These are phyloP conservation scores for Aureobasidium sp. DNA, from an alignment of 2,329 filamentous ascomycete genomes.

Conservation along the genomic window DNA sequence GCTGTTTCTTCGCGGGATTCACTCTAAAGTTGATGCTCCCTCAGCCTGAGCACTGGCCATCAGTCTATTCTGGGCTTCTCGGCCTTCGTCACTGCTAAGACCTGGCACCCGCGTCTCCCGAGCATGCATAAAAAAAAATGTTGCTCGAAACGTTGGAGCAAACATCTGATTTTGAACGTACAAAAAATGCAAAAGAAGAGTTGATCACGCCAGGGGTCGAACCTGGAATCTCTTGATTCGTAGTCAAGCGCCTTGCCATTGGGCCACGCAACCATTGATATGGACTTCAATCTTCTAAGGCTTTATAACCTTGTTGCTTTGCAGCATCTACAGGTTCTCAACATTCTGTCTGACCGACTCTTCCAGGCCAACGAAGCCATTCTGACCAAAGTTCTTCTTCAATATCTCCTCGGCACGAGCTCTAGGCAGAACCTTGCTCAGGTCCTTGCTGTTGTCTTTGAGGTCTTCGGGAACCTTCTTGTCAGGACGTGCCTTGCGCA, in stretches of 20 bases:
- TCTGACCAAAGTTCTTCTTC: constrained; percentile 19
- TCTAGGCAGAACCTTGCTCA: constrained; percentile 9
- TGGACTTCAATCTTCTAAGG: neutral
- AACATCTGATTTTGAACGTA: neutral
- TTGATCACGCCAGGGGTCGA: constrained; percentile 13
- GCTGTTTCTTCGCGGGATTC: neutral
- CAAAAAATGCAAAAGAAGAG: neutral
- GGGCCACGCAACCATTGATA: constrained; percentile 33
- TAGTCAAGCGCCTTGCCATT: constrained; percentile 53
- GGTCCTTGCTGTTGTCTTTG: constrained; percentile 19
- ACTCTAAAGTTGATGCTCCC: neutral
- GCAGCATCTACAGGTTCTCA: constrained; percentile 5
- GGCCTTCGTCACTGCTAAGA: neutral
- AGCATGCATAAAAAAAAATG: neutral
- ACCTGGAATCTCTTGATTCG: constrained; percentile 25
- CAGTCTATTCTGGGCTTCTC: neutral
- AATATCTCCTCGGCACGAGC: constrained; percentile 22
- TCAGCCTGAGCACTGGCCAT: neutral
- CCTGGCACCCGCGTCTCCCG: neutral
- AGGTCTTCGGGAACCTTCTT: constrained; percentile 25
- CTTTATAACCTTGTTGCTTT: neutral
- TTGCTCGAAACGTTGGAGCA: neutral
- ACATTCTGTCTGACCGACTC: constrained; percentile 16
- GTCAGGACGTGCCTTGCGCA: constrained; percentile 28
- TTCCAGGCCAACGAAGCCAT: constrained; percentile 23